Evolutionary conservation across 345 rosid genomes (phyloP).

Genomic region (Eucalyptus fibrosa): DNA sequence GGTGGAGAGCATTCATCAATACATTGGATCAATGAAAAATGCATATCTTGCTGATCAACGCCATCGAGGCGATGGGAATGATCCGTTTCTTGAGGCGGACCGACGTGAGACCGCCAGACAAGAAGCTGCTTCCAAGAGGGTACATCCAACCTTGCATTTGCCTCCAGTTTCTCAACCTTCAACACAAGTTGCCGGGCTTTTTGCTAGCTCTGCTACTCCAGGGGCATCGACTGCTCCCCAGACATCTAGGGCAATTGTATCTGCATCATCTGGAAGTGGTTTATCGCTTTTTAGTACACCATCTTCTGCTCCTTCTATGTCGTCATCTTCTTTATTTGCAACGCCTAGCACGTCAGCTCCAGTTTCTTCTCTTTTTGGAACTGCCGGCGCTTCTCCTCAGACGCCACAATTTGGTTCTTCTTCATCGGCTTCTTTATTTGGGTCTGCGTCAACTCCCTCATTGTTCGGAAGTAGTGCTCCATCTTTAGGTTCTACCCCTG

Average conservation of each 20-base stretch:
- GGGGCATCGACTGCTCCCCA: slow-evolving; percentile 29
- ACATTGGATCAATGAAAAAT: slow-evolving; percentile 78
- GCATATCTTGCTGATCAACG: slow-evolving; percentile 92
- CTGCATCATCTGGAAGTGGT: slow-evolving; percentile 60
- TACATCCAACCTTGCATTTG: slow-evolving; percentile 90
- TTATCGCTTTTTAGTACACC: slow-evolving; percentile 62
- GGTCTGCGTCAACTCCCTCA: slow-evolving; percentile 52
- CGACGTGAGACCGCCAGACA: slow-evolving; percentile 90
- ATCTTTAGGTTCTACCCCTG: slow-evolving; percentile 31
- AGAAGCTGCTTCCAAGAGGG: slow-evolving; percentile 95
- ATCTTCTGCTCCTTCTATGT: slow-evolving; percentile 31
- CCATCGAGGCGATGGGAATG: slow-evolving; percentile 58
- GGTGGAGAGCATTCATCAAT: slow-evolving; percentile 91
- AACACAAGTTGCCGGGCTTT: slow-evolving; percentile 54
- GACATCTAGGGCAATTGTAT: slow-evolving; percentile 24
- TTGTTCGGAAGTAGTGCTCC: slow-evolving; percentile 32
- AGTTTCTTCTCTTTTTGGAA: slow-evolving; percentile 45
- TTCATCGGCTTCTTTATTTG: slow-evolving; percentile 32
- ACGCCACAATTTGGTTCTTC: slow-evolving; percentile 14
- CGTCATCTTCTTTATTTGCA: slow-evolving; percentile 46
- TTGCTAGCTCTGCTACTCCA: slow-evolving; percentile 39
- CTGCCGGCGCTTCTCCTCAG: slow-evolving; percentile 26
- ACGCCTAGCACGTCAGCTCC: slow-evolving; percentile 62
- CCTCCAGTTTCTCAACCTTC: slow-evolving; percentile 66
- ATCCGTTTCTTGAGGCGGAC: slow-evolving; percentile 98